Base-by-base conservation (phyloP, 306 rosid genomes). In the Echinosophora koreensis region DNA sequence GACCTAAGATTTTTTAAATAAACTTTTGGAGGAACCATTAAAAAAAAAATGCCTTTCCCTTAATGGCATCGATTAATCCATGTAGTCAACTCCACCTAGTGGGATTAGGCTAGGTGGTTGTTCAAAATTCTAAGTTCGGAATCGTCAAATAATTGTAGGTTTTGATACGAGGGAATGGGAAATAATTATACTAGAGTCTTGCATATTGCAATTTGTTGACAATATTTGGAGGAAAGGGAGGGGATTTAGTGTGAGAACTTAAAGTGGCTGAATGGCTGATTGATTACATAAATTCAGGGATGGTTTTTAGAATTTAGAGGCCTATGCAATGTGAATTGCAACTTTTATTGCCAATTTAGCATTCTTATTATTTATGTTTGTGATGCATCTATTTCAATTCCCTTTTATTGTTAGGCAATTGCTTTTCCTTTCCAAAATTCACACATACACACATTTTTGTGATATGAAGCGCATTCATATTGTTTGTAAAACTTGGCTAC, bases 361-460 rank as follows among this genome's bases (percentile, higher is more conserved):
- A 63, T 79, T 79, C 49, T 51, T 22, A 49, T 59, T 50, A 41
- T 34, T 69, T 63, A 37, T 51, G 9, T 18, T 5, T 50, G 27
- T 57, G 37, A 55, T 49, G 42, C 63, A 49, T 37, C 0, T 22
- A 47, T 78, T 69, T 59, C 34, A 34, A 34, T 32, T 32, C 28
- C 50, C 42, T 62, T 71, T 12, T 66, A n/a, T 7, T 61, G 56
- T 32, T 30, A 57, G 34, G 34, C 1, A n/a, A 28, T 70, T 60
- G 11, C 28, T 9, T 46, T 35, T 35, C 12, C 41, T 14, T 49
- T 37, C 10, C 17, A 17, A 16, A 52, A 34, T 27, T 30, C 32
- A 30, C 32, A 30, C 32, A 30, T 22, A 22, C 2, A 30, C 2
- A 30, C 32, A 30, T 30, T 30, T 13, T 35, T 46, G 22, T 78